Conservation (phyloP, 1,284 basidiomycete genomes). For the Puccinia novopanici region DNA sequence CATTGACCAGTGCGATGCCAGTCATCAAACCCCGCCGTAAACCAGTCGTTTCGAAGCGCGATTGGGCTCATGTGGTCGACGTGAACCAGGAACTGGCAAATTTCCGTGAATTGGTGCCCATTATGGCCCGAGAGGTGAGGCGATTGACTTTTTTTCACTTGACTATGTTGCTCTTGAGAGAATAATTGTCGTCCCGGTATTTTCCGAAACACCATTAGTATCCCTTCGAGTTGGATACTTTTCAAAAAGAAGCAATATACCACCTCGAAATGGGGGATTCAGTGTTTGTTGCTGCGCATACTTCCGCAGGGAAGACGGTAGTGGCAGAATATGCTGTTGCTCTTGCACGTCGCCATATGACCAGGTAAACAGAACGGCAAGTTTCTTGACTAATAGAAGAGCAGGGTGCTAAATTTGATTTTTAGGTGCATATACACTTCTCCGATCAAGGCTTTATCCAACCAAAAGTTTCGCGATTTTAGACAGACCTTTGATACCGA, state of each 20-base stretch:
- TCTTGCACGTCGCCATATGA: constrained; percentile 96
- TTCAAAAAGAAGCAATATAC: constrained; percentile 98
- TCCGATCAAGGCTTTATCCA: constrained; percentile 97
- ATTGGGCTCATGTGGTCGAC: constrained; percentile 98
- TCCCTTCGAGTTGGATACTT: constrained; percentile 81
- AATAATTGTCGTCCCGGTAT: not conserved
- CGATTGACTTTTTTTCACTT: not conserved
- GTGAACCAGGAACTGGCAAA: constrained; percentile 85
- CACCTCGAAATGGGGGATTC: constrained; percentile 96
- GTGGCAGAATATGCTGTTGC: constrained; percentile 99
- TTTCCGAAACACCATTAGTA: constrained; percentile 63
- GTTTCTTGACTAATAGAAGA: not conserved
- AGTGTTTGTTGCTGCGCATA: constrained; percentile 98
- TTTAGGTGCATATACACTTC: constrained; percentile 94
- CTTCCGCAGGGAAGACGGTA: constrained; percentile 98
- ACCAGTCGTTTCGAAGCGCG: constrained; percentile 67
- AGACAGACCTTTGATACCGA: constrained; percentile 90
- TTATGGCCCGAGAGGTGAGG: constrained; percentile 69
- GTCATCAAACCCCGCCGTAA: constrained; percentile 13
- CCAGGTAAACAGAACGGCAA: constrained; percentile 66
- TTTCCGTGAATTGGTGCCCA: constrained; percentile 81
- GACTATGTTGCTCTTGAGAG: not conserved
- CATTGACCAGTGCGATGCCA: constrained; percentile 7
- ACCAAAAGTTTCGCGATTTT: constrained; percentile 99
- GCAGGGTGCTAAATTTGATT: not conserved